A percentile compares a stretch with the other conserved stretches of the same genome.
Evolutionary conservation across 768 basidiomycete genomes (phyloP).

Genomic region (Xerocomellus chrysenteron): DNA sequence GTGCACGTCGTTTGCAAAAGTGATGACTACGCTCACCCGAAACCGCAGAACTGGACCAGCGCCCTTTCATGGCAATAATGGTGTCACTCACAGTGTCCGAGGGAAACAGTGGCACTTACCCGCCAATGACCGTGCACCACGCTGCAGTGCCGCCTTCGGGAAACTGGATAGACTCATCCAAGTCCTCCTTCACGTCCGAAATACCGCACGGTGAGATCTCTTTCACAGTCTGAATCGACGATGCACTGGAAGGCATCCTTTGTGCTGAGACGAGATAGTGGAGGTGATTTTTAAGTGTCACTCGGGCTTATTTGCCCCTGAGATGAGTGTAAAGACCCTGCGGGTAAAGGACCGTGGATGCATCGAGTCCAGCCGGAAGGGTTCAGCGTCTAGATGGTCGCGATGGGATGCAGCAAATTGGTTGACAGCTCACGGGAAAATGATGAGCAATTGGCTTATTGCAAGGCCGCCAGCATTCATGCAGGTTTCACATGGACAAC

Average conservation of each 20-base stretch:
- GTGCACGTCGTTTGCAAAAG: background rate
- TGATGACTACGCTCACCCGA: conserved; percentile 22
- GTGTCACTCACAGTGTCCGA: background rate
- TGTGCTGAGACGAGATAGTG: background rate
- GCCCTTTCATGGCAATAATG: conserved; percentile 16
- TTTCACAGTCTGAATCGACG: background rate
- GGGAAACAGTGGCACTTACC: conserved; percentile 10
- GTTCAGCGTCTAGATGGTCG: background rate
- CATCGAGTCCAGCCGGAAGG: background rate
- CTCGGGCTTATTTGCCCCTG: background rate
- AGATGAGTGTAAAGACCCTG: background rate
- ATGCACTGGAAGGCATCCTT: conserved; percentile 5
- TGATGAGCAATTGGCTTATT: background rate
- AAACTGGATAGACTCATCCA: conserved; percentile 5
- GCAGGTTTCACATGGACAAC: background rate
- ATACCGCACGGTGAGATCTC: background rate
- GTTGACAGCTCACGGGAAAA: background rate
- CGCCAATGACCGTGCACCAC: conserved; percentile 26
- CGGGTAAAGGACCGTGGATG: background rate
- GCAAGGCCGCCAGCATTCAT: background rate
- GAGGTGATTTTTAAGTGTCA: no score
- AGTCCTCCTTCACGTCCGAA: conserved; percentile 1
- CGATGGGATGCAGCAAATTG: background rate
- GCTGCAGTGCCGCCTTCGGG: conserved; percentile 30
- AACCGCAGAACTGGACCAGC: conserved; percentile 33